A percentile compares a stretch with the other conserved stretches of the same genome.
These are phyloP conservation scores for Tremella fuciformis DNA, from an alignment of 768 basidiomycete genomes.

Conservation along the genomic window DNA sequence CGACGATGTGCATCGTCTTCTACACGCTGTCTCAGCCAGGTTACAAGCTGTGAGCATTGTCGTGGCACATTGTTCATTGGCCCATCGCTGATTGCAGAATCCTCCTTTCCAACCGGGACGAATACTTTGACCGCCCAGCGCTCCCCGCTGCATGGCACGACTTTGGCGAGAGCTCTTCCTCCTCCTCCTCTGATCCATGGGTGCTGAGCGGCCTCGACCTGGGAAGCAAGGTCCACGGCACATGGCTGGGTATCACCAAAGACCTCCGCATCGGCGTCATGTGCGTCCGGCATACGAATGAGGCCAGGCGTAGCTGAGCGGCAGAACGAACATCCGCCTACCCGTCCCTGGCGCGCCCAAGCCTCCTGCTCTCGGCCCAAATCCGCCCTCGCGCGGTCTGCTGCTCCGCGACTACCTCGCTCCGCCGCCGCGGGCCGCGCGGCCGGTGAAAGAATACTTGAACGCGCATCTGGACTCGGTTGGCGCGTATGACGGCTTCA, in stretches of 20 bases:
- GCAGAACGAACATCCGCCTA: constrained; percentile 35
- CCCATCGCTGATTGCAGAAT: constrained; percentile 24
- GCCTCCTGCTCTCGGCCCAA: constrained; percentile 6
- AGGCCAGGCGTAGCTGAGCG: neutral
- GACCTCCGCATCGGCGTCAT: constrained; percentile 36
- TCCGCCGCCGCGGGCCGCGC: constrained; percentile 3
- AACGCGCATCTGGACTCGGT: constrained; percentile 14
- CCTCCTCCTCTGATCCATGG: neutral
- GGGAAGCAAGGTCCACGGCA: constrained; percentile 41
- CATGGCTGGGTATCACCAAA: constrained; percentile 52
- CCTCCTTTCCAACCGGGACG: constrained; percentile 53
- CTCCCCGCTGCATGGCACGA: constrained; percentile 45
- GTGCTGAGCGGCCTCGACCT: constrained; percentile 48
- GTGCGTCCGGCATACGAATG: constrained; percentile 22
- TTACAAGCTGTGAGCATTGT: constrained; percentile 38
- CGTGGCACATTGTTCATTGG: neutral
- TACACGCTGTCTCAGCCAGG: constrained; percentile 37
- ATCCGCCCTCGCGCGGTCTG: constrained; percentile 44
- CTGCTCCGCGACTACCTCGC: constrained; percentile 46
- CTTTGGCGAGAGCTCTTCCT: constrained; percentile 16
- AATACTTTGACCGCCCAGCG: constrained; percentile 51
- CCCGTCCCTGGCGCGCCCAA: neutral
- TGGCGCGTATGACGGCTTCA: constrained; percentile 51
- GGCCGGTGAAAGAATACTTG: constrained; percentile 31
- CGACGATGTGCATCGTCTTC: constrained; percentile 47